A percentile compares a stretch with the other conserved stretches of the same genome.
Evolutionary conservation across 805 yeast species (phyloP).

Genomic region (Metschnikowia shivogae): DNA sequence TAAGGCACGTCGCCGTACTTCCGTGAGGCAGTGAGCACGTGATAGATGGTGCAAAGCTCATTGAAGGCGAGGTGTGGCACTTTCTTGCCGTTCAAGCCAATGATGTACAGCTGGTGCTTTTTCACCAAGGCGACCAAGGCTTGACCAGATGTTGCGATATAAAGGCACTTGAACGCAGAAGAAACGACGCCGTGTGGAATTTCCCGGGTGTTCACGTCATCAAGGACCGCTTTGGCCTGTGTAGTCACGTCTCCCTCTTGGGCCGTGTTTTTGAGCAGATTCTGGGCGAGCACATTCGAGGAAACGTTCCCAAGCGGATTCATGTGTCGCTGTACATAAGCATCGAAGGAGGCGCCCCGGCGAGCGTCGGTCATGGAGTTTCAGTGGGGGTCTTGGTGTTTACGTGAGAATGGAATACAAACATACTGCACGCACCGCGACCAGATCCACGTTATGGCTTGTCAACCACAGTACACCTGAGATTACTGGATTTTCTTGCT

Average conservation of each 20-base stretch:
- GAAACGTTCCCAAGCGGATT: constrained; percentile 3
- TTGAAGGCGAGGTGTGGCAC: constrained; percentile 7
- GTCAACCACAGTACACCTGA: too few relatives aligned
- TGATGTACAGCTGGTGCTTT: constrained; percentile 13
- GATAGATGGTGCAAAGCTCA: constrained; percentile 13
- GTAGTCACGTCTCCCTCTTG: not conserved
- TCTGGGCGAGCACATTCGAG: constrained; percentile 1
- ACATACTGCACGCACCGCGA: constrained; percentile 6
- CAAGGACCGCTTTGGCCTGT: constrained; percentile 1
- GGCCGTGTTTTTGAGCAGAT: not conserved
- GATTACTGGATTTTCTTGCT: too few relatives aligned
- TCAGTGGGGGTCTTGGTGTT: not conserved
- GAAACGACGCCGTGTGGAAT: constrained; percentile 1
- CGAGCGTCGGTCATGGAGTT: constrained; percentile 3
- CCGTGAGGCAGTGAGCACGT: constrained; percentile 6
- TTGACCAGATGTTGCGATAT: not conserved
- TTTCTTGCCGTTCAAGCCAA: constrained; percentile 8
- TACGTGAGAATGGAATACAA: constrained; percentile 3
- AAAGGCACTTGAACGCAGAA: constrained; percentile 13
- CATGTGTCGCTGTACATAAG: constrained; percentile 4
- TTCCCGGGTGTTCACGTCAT: not conserved
- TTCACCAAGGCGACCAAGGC: constrained; percentile 5
- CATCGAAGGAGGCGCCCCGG: constrained; percentile 2
- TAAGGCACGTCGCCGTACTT: constrained; percentile 1
- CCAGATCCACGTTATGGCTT: too few relatives aligned